Evolutionary conservation across 345 rosid genomes (phyloP).

Genomic region (Cardamine occulta): DNA sequence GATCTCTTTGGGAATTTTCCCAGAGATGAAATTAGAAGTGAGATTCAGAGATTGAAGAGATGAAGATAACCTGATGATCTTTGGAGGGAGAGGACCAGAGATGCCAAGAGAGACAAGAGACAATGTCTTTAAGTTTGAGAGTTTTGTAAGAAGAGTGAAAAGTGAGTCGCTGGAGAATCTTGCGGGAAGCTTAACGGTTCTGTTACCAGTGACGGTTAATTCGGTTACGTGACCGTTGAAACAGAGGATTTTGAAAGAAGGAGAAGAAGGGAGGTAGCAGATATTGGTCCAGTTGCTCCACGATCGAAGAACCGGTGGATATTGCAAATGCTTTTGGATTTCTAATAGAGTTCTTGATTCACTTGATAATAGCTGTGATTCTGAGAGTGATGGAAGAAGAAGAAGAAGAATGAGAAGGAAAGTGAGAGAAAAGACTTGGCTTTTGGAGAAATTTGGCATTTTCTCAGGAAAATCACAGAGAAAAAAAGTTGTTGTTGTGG

Average conservation of each 20-base stretch:
- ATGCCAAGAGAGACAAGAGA: conserved; percentile 79
- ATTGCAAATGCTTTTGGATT: conserved; percentile 71
- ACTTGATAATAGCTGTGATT: conserved; percentile 55
- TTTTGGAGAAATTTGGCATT: conserved; percentile 31
- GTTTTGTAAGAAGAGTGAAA: conserved; percentile 73
- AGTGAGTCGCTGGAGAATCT: conserved; percentile 72
- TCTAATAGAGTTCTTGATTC: conserved; percentile 66
- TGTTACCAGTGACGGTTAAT: conserved; percentile 72
- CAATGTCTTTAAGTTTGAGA: conserved; percentile 61
- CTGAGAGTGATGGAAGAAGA: conserved; percentile 48
- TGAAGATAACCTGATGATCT: conserved; percentile 60
- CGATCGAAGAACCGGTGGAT: conserved; percentile 65
- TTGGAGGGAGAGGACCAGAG: conserved; percentile 79
- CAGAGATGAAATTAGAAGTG: conserved; percentile 77
- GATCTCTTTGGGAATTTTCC: conserved; percentile 60
- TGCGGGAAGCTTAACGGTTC: conserved; percentile 51
- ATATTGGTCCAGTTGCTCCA: conserved; percentile 82
- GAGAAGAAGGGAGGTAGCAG: conserved; percentile 72
- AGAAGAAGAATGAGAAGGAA: conserved; percentile 22
- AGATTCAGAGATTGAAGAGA: conserved; percentile 65
- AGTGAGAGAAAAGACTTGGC: conserved; percentile 35
- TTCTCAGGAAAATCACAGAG: conserved; percentile 21
- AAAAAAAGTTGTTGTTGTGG: neutral
- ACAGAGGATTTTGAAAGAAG: conserved; percentile 69
- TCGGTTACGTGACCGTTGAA: conserved; percentile 59